phyloP scores from a whole-genome alignment of 2,329 filamentous ascomycete species.

The Microsporum canis region DNA sequence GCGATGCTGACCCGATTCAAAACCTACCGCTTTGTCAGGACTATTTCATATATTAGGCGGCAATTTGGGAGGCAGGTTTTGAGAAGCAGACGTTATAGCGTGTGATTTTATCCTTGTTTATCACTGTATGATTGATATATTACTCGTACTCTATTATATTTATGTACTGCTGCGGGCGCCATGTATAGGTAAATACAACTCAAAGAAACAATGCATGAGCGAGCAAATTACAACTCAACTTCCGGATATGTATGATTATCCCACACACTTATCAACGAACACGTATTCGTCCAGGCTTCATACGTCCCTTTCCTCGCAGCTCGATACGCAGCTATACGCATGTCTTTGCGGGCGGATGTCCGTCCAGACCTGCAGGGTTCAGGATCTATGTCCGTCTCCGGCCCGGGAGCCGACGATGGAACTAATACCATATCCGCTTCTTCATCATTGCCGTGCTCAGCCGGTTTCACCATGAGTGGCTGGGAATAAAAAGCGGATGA shows the following conservation, averaged over 20 bases:
- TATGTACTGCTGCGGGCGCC: not conserved
- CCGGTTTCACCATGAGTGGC: not conserved
- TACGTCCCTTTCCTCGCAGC: constrained; percentile 34
- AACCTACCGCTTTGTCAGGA: constrained; percentile 64
- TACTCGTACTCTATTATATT: not conserved
- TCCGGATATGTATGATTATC: constrained; percentile 35
- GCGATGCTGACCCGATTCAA: constrained; percentile 59
- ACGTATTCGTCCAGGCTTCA: constrained; percentile 30
- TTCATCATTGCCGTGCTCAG: not conserved
- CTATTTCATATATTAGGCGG: constrained; percentile 59
- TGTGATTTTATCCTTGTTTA: not conserved
- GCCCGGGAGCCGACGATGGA: constrained; percentile 2
- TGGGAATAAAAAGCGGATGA: constrained; percentile 21
- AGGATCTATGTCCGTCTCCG: not conserved
- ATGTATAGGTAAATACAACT: not conserved
- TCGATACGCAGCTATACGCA: constrained; percentile 28
- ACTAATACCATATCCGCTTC: not conserved
- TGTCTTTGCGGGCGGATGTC: not conserved
- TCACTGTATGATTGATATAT: not conserved
- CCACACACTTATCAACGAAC: constrained; percentile 34
- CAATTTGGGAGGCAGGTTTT: not conserved
- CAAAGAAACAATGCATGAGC: not conserved
- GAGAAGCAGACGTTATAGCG: not conserved
- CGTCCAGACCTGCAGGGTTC: not conserved
- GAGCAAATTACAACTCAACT: constrained; percentile 26